Evolutionary conservation across 441 rosid species (phyloP).

Genomic region (Gossypium aridum): DNA sequence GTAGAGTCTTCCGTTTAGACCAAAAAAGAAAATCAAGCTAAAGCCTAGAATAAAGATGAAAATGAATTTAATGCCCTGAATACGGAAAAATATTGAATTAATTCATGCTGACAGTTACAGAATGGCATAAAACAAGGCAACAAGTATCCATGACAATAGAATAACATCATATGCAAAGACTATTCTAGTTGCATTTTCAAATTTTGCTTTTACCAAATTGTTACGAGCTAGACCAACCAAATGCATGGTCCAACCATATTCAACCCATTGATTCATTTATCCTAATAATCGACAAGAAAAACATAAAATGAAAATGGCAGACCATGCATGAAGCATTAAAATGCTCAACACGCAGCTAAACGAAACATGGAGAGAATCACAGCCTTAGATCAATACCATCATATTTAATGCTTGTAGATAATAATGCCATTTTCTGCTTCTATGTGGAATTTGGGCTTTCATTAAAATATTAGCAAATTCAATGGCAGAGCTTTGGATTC

Average conservation of each 20-base stretch:
- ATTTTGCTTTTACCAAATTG: background rate
- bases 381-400: conserved; percentile 44
- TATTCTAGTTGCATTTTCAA: background rate
- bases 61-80: conserved; percentile 5
- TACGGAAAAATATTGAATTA: background rate
- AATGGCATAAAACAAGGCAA: background rate
- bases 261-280: background rate
- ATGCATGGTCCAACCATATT: background rate
- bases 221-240: background rate
- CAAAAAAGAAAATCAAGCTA: background rate
- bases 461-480: conserved; percentile 60
- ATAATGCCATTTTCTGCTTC: conserved; percentile 37
- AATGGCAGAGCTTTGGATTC: conserved; percentile 68
- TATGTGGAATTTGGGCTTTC: conserved; percentile 34
- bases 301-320: background rate
- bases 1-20: background rate
- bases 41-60: background rate
- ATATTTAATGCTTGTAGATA: conserved; percentile 49
- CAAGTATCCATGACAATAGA: background rate
- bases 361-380: conserved; percentile 10
- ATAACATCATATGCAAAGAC: background rate
- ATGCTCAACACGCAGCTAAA: background rate
- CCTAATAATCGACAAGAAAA: background rate
- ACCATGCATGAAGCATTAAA: background rate
- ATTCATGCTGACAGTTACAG: conserved; percentile 4